Evolutionary conservation across 345 rosid species (phyloP).

Genomic region (Populus deltoides): DNA sequence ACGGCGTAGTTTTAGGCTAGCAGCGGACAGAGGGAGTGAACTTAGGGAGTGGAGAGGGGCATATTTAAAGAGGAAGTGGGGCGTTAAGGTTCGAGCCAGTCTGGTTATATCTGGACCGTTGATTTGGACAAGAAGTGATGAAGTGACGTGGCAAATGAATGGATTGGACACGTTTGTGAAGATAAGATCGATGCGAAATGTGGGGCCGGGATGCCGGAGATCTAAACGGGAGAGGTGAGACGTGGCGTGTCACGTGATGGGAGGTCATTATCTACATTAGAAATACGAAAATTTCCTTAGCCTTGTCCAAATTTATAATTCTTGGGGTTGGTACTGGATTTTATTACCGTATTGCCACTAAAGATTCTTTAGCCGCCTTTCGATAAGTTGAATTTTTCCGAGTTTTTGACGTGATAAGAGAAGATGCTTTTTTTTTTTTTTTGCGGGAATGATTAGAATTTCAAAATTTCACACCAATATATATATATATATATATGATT

Average conservation of each 20-base stretch:
- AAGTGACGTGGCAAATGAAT: slow-evolving; percentile 39
- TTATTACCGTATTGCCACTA: background rate
- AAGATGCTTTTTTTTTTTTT: background rate
- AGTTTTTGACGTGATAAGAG: background rate
- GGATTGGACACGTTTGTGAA: slow-evolving; percentile 30
- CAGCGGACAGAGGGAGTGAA: background rate
- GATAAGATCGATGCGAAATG: slow-evolving; percentile 47
- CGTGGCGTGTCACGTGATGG: slow-evolving; percentile 24
- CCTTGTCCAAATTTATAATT: background rate
- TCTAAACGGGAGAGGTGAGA: background rate
- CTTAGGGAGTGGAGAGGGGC: background rate
- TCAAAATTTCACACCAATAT: no score
- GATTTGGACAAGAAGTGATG: slow-evolving; percentile 14
- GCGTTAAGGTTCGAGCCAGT: slow-evolving; percentile 27
- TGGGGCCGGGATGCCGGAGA: background rate
- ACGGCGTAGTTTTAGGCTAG: background rate
- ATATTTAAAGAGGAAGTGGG: slow-evolving; percentile 33
- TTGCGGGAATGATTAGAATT: background rate
- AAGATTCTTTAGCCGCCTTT: slow-evolving; percentile 1
- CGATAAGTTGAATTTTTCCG: background rate
- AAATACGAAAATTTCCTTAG: background rate
- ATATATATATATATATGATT: no score
- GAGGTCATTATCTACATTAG: background rate
- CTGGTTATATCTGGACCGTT: slow-evolving; percentile 37
- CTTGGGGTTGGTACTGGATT: background rate